Conservation (phyloP, 2,329 filamentous ascomycete species). For the Aphanocladium album region DNA sequence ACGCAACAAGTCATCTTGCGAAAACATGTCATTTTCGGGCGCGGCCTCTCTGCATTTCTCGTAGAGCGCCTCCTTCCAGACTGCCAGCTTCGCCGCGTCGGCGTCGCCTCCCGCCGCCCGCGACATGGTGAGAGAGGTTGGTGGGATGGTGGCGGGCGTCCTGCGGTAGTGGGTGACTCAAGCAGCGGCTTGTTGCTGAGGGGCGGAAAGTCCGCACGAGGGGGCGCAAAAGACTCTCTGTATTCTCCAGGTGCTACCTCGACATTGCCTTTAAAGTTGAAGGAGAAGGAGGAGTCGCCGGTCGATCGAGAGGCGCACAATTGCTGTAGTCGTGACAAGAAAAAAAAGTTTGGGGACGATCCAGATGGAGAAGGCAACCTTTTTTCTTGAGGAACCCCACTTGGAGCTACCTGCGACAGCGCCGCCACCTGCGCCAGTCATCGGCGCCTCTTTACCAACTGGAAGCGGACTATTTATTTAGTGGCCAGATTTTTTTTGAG, state of each 20-base stretch:
- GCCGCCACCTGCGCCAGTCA: background rate
- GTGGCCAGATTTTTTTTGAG: too few species aligned
- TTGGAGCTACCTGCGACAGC: background rate
- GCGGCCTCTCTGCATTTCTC: constrained; percentile 48
- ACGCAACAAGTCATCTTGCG: constrained; percentile 53
- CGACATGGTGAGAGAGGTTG: constrained; percentile 10
- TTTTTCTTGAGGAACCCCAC: constrained; percentile 13
- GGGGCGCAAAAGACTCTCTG: constrained; percentile 3
- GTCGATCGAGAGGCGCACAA: background rate
- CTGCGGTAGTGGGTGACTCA: constrained; percentile 5
- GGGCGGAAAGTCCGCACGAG: background rate
- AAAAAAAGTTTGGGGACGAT: constrained; percentile 14
- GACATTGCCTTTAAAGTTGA: background rate
- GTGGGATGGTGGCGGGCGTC: constrained; percentile 7
- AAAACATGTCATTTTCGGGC: constrained; percentile 46
- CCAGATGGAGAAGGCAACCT: constrained; percentile 4
- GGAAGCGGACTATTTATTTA: background rate
- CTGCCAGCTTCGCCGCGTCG: constrained; percentile 38
- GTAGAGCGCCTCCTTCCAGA: constrained; percentile 54
- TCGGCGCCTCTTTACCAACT: background rate
- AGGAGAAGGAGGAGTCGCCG: background rate
- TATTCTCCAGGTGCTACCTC: background rate
- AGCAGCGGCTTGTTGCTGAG: background rate
- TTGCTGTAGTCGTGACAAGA: background rate
- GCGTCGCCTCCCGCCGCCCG: constrained; percentile 25